These are phyloP conservation scores for Fraxinus nigra DNA, from an alignment of 305 asterid genomes.

Conservation along the genomic window DNA sequence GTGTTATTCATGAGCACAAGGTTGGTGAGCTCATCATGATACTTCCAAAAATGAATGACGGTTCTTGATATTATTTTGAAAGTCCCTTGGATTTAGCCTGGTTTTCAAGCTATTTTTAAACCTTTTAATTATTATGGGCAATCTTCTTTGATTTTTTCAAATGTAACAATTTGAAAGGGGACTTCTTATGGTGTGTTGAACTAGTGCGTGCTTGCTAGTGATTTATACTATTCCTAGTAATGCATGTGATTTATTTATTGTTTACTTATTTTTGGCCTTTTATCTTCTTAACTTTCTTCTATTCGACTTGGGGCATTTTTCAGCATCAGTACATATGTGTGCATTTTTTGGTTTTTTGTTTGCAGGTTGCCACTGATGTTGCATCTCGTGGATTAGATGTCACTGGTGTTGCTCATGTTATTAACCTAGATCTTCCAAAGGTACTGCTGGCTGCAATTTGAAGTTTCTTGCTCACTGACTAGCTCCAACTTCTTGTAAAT, in stretches of 20 bases:
- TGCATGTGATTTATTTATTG: neutral
- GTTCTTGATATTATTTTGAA: slow-evolving; percentile 11
- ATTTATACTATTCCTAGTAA: neutral
- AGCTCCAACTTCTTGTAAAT: neutral
- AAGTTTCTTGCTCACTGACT: slow-evolving; percentile 22
- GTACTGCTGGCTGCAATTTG: slow-evolving; percentile 36
- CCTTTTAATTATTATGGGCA: neutral
- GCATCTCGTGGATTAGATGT: slow-evolving; percentile 94
- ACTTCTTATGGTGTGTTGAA: neutral
- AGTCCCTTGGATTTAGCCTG: slow-evolving; percentile 16
- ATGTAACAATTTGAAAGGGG: neutral
- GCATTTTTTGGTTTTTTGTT: slow-evolving; percentile 21
- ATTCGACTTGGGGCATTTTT: neutral
- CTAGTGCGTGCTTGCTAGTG: neutral
- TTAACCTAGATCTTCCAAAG: slow-evolving; percentile 91
- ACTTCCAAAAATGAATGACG: neutral
- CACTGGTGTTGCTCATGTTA: slow-evolving; percentile 86
- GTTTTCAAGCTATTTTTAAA: neutral
- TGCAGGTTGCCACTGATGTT: slow-evolving; percentile 94
- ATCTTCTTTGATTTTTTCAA: neutral
- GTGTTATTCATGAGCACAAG: neutral
- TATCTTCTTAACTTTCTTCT: neutral
- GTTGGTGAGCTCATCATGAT: slow-evolving; percentile 13
- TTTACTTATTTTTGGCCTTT: slow-evolving; percentile 5
- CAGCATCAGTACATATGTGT: neutral